Conservation (phyloP, 805 yeast genomes). For the Pichia membranifaciens region DNA sequence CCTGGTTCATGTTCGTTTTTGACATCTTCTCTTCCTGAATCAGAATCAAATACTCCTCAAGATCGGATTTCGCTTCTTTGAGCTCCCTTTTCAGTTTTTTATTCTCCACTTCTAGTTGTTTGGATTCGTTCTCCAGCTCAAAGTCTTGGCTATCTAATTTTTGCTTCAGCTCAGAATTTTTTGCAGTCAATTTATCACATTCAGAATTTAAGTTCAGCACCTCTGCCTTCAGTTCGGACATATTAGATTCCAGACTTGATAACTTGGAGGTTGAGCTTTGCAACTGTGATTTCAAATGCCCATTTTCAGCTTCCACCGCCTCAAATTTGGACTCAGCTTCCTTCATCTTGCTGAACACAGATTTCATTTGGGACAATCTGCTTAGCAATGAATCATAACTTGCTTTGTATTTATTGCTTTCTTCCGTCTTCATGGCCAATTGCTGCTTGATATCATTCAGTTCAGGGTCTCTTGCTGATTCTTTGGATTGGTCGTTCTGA, state of each 20-base stretch:
- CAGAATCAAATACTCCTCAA: slow-evolving; percentile 32
- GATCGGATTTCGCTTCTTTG: slow-evolving; percentile 30
- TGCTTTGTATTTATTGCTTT: slow-evolving; percentile 51
- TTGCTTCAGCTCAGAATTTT: slow-evolving; percentile 34
- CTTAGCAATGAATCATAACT: slow-evolving; percentile 59
- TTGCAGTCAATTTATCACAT: slow-evolving; percentile 44
- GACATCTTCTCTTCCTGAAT: slow-evolving; percentile 37
- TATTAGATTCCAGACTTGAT: not conserved
- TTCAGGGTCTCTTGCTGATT: not conserved
- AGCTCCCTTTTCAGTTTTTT: slow-evolving; percentile 36
- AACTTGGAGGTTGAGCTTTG: slow-evolving; percentile 21
- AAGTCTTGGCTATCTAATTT: slow-evolving; percentile 34
- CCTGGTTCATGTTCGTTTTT: slow-evolving; percentile 41
- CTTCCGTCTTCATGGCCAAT: slow-evolving; percentile 32
- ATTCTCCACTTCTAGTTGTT: slow-evolving; percentile 36
- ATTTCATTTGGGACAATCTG: slow-evolving; percentile 66
- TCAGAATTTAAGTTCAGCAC: slow-evolving; percentile 43
- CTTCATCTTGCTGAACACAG: slow-evolving; percentile 68
- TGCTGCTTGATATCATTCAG: not conserved
- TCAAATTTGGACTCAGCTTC: slow-evolving; percentile 54
- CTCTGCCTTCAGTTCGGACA: slow-evolving; percentile 25
- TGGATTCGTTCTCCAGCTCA: slow-evolving; percentile 36
- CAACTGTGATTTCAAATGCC: slow-evolving; percentile 29
- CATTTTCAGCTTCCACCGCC: slow-evolving; percentile 31
- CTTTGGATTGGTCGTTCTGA: not conserved